Evolutionary conservation across 2,329 filamentous ascomycete genomes (phyloP), one percentile per base, ranked within the genome.

Genomic region (Aspergillus versicolor): DNA sequence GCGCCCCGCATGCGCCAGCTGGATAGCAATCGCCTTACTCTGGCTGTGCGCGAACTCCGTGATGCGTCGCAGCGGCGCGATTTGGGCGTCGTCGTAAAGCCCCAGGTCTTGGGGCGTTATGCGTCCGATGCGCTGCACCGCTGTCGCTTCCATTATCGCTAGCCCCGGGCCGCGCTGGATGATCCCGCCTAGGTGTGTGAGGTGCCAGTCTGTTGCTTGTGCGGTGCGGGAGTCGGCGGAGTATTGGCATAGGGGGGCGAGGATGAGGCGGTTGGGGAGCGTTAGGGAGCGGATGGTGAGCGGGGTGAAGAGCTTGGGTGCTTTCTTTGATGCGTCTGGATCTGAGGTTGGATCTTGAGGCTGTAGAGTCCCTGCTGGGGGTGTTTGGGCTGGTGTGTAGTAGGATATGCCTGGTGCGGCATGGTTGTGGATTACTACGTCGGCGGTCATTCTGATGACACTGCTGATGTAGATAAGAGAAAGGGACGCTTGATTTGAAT

Each of bases 41-140:
- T 96, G 92, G 24, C 83, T 85, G 77, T 95, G 91, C 3, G 89
- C 84, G 61, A 91, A 95, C 60, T 95, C 89, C 40, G 87, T 84
- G 47, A 93, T 82, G 59, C 84, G 82, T 4, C 63, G 60, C 56
- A 95, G 75, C 0, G 87, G 86, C 62, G 82, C 87, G 58, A 92
- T 88, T 73, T 97, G 92, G 34, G 82, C 85, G 72, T 96, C 92
- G 61, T 88, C 81, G 92, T 91, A 97, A 5, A 97, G 76, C 0
- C 92, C 71, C 12, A 64, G 37, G 45, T 71, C 68, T 42, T 70
- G 56, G 0, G 91, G 91, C 0, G 89, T 88, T 77, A 96, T 96
- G 54, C 92, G 84, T 19, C 92, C 92, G 63, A 92, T 86, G 4
- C 90, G 76, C 12, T 84, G 79, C 0, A 96, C 88, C 37, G 86